Percentiles rank a stretch among this genome's conserved stretches.
phyloP scores from a whole-genome alignment of 2,329 filamentous ascomycete genomes.

The Cercospora sp. region DNA sequence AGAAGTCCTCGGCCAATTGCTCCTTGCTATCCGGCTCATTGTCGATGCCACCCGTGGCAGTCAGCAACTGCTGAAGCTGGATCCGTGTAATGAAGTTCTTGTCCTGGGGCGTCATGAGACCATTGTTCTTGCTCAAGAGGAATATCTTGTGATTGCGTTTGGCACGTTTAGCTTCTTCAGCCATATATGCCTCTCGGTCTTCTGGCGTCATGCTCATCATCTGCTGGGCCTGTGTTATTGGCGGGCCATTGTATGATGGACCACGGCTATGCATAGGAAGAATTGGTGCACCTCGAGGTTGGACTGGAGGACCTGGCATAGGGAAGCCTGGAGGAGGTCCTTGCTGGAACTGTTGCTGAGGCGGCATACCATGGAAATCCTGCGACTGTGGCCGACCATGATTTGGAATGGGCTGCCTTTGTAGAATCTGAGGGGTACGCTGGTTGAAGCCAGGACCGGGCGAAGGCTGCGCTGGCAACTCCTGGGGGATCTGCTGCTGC shows the following conservation, averaged over 20 bases:
- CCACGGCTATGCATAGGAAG: slow-evolving; percentile 42
- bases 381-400: slow-evolving; percentile 27
- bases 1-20: slow-evolving; percentile 88
- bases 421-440: slow-evolving; percentile 43
- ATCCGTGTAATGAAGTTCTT: slow-evolving; percentile 99
- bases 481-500: slow-evolving; percentile 32
- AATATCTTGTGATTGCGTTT: slow-evolving; percentile 99
- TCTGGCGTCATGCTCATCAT: slow-evolving; percentile 77
- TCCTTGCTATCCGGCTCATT: slow-evolving; percentile 74
- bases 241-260: slow-evolving; percentile 52
- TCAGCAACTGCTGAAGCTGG: slow-evolving; percentile 91
- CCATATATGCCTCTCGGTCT: slow-evolving; percentile 78
- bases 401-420: slow-evolving; percentile 37
- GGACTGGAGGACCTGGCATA: slow-evolving; percentile 32
- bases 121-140: slow-evolving; percentile 88
- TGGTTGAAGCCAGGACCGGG: slow-evolving; percentile 44
- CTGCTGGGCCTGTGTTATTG: slow-evolving; percentile 70
- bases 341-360: slow-evolving; percentile 31
- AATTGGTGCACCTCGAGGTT: slow-evolving; percentile 38
- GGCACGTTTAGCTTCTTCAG: slow-evolving; percentile 89
- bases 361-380: slow-evolving; percentile 32
- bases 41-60: slow-evolving; percentile 82
- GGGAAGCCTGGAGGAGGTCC: slow-evolving; percentile 29
- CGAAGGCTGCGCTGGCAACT: slow-evolving; percentile 36
- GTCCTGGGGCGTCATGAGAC: slow-evolving; percentile 97